Conservation (phyloP, 345 rosid species). For the Camelina laxa region DNA sequence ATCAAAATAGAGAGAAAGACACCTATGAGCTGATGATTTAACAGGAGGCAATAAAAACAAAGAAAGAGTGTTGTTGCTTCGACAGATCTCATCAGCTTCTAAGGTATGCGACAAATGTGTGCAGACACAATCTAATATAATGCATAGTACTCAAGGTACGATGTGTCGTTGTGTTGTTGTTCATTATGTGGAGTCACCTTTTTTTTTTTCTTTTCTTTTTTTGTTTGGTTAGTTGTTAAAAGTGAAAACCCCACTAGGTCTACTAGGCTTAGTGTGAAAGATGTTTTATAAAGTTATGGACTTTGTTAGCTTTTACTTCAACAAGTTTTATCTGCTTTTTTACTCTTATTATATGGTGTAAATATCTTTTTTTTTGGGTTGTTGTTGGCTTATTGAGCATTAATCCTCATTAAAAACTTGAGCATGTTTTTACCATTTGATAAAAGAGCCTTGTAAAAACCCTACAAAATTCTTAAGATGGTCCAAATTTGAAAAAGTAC, state of each 20-base stretch:
- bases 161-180: slow-evolving; percentile 26
- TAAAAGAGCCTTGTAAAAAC: not conserved
- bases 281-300: slow-evolving; percentile 34
- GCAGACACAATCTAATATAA: slow-evolving; percentile 40
- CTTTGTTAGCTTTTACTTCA: slow-evolving; percentile 35
- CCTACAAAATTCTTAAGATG: slow-evolving; percentile 1
- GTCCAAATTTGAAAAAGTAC: slow-evolving; percentile 23
- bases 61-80: slow-evolving; percentile 19
- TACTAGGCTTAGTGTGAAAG: slow-evolving; percentile 36
- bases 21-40: slow-evolving; percentile 3
- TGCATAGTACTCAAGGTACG: slow-evolving; percentile 37
- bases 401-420: not conserved
- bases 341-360: slow-evolving; percentile 20
- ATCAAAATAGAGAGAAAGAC: not conserved
- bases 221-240: slow-evolving; percentile 26
- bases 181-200: slow-evolving; percentile 32
- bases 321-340: slow-evolving; percentile 2
- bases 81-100: slow-evolving; percentile 30
- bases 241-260: slow-evolving; percentile 29
- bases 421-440: not conserved
- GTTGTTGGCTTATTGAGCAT: not conserved
- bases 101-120: slow-evolving; percentile 35
- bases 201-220: not conserved
- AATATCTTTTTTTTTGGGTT: not conserved
- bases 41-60: slow-evolving; percentile 2